Base-by-base conservation (phyloP, 2,329 filamentous ascomycete genomes). In the Colletotrichum sansevieriae region DNA sequence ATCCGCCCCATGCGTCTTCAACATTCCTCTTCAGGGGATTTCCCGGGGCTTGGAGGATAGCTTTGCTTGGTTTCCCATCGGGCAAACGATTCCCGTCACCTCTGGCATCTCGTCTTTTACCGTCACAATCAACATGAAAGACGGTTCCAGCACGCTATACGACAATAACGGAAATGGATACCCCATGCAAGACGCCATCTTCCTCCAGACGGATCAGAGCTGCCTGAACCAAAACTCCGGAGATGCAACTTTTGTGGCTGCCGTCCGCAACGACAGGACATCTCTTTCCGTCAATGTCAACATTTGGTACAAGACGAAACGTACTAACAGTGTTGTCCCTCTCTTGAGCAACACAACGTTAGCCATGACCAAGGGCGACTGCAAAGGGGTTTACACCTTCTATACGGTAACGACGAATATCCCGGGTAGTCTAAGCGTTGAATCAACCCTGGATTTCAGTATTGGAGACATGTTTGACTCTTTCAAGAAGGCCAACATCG, bases 81-180 rank as follows among this genome's bases (percentile, higher is more conserved):
- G 77, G n/a, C 72, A 54, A 18, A 54, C 25, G 35, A 84, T 94
- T 73, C 76, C 87, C 70, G 81, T 88, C 72, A 78, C 86, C 66
- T 80, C 86, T 65, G 83, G 91, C 71, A 87, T 93, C 78, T 85
- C 90, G 46, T 84, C 90, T 71, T 87, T 92, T 79, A 82, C 82
- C 70, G 75, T 89, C 73, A 77, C 85, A 2, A 73, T 90, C 60
- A 85, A 83, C 63, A 78, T 82, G 61, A 80, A 78, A 3, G 81
- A 83, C 68, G 87, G 86, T 7, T 78, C 80, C 15, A 82, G 77
- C 22, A 76, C 82, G 65, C 74, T 75, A 0, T 84, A 83, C 71
- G 83, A 88, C 73, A 90, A 90, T 75, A 90, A 90, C 72, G 87
- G 87, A 7, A 80, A 82, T 43, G 80, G 80, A 1, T 90, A 88